Evolutionary conservation across 176 grass and related monocot species (phyloP), one percentile per base, ranked within the genome.

Genomic region (Oryza longistaminata): DNA sequence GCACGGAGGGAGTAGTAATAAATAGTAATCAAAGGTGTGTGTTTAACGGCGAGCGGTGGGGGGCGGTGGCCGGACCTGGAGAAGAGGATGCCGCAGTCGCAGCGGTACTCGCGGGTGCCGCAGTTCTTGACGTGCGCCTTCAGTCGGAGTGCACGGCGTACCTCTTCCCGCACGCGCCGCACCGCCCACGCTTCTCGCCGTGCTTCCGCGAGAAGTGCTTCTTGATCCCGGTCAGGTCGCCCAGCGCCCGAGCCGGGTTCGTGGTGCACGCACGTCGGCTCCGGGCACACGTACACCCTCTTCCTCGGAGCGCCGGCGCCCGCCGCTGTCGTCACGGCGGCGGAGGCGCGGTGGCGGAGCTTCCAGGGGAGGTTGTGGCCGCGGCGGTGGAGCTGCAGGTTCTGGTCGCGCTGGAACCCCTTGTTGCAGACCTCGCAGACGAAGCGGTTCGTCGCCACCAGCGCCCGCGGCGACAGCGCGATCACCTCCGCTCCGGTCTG

Each of bases 91-190:
- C 93, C 96, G 70, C 96, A 99, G 83, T 94, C 90, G 69, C 96
- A 99, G 55, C 91, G 84, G 64, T 99, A 94, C 91, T 99, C 96
- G 67, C 90, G 89, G 22, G 93, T 94, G 87, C 96, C 96, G 22
- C 96, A 99, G 66, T 86, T 91, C 84, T 99, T 99, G 77, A 94
- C 90, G 82, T 99, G 96, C 11, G 90, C 93, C 84, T 99, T 99
- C 96, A 99, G 87, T 99, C 93, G n/a, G 96, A 96, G 70, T 94
- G 91, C 78, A 99, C 96, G 29, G 96, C 96, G 83, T 99, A 99
- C 71, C 88, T 43, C 86, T 99, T 99, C 73, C 88, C 87, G 68
- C 96, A 99, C 29, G n/a, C 89, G 90, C 71, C 96, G 64, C 96
- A 99, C 78, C 86, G 80, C 96, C 96, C 96, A 78, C 94, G 88